These are phyloP conservation scores for Ligustrum vulgare DNA, from an alignment of 257 asterid genomes.

Conservation along the genomic window DNA sequence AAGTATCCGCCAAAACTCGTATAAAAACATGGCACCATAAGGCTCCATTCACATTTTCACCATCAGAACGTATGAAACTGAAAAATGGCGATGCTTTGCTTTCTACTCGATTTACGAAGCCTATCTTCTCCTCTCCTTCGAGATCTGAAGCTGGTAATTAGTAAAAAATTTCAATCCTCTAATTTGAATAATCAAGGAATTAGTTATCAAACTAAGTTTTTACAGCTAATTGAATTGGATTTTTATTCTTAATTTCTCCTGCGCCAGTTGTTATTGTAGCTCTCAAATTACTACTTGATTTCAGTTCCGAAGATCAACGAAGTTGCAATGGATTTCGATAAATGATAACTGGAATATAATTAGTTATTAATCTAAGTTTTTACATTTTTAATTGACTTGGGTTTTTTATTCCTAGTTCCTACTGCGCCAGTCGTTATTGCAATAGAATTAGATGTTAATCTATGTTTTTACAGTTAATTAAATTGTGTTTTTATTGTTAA, in stretches of 20 bases:
- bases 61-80: slow-evolving; percentile 7
- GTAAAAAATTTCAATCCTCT: not conserved
- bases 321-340: too few species aligned
- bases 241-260: slow-evolving; percentile 15
- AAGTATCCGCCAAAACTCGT: slow-evolving; percentile 33
- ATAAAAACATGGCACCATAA: slow-evolving; percentile 8
- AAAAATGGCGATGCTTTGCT: slow-evolving; percentile 72
- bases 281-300: slow-evolving; percentile 73
- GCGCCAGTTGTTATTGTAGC: slow-evolving; percentile 73
- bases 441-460: not conserved
- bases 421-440: too few species aligned
- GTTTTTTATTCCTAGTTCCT: too few species aligned
- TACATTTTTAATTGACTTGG: too few species aligned
- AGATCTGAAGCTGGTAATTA: slow-evolving; percentile 74
- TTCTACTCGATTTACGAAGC: slow-evolving; percentile 78
- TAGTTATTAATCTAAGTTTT: not conserved
- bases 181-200: not conserved
- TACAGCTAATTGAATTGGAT: slow-evolving; percentile 2
- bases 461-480: not conserved
- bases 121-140: slow-evolving; percentile 70
- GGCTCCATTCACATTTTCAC: slow-evolving; percentile 9
- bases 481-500: slow-evolving; percentile 12
- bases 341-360: slow-evolving; percentile 22
- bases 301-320: slow-evolving; percentile 32
- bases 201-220: not conserved